Percentiles rank a stretch among this genome's conserved stretches.
phyloP scores from a whole-genome alignment of 805 yeast species.

The Novakomyces olei region DNA sequence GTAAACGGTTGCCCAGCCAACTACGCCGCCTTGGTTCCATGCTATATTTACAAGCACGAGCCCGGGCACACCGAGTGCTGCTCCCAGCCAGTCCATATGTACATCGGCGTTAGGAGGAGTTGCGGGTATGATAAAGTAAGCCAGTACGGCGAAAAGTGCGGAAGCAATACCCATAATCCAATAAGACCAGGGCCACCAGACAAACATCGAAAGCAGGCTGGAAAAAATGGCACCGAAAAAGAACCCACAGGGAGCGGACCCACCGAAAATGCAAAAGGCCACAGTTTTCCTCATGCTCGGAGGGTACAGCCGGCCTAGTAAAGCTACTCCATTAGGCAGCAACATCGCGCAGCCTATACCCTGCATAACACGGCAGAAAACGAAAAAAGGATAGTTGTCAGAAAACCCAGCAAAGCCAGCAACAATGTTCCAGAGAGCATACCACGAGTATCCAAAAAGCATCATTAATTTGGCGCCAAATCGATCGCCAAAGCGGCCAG shows the following conservation, averaged over 20 bases:
- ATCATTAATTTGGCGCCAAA: conserved; percentile 39
- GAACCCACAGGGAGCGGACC: conserved; percentile 43
- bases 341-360: conserved; percentile 42
- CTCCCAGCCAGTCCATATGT: conserved; percentile 32
- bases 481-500: conserved; percentile 53
- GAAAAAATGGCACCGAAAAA: conserved; percentile 32
- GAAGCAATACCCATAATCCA: conserved; percentile 25
- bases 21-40: conserved; percentile 56
- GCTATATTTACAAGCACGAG: conserved; percentile 42
- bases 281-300: conserved; percentile 28
- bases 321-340: conserved; percentile 39
- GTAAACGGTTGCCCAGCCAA: conserved; percentile 42
- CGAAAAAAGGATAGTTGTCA: conserved; percentile 16
- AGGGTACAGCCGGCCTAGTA: conserved; percentile 23
- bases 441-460: conserved; percentile 33
- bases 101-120: conserved; percentile 25
- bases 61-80: conserved; percentile 34
- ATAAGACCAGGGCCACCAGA: conserved; percentile 42
- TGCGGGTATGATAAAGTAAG: conserved; percentile 16
- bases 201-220: conserved; percentile 23
- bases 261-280: conserved; percentile 35
- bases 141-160: conserved; percentile 14
- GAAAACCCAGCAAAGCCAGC: conserved; percentile 36
- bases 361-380: conserved; percentile 33
- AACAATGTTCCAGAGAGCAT: conserved; percentile 34